Base-by-base conservation (phyloP, 495 filamentous ascomycete genomes). In the Daldinia grandis region DNA sequence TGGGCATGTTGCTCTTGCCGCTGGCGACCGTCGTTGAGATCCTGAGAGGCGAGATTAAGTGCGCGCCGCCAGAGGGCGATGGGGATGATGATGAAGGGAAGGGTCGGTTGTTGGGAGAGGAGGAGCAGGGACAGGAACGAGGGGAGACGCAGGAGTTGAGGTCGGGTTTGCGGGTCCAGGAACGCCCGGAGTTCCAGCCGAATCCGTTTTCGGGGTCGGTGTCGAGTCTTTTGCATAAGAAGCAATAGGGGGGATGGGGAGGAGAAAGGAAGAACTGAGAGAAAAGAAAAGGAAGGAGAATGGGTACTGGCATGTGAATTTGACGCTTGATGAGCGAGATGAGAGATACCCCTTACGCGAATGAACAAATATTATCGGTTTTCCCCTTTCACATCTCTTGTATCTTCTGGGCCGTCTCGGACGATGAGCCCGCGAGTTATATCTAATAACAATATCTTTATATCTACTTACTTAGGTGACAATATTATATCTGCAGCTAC, bases 21-120 rank as follows among this genome's bases (percentile, higher is more conserved):
- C 63, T 88, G 14, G 80, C 88, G 40, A 84, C 82, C 0, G 79
- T 80, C 0, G 72, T 88, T 30, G 87, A 89, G 76, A 86, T 88
- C 53, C 71, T 84, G 51, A 69, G 87, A 5, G 87, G 86, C 44
- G 84, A 87, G 71, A 77, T 84, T 51, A 76, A 75, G 28, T 21
- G 82, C 42, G 78, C 84, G 24, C 77, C 81, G 15, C 80, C 28
- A 30, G 30, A 35, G 12, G 58, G 64, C 1, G 76, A 80, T 31
- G 58, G 66, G 2, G 68, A 71, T 14, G 69, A 66, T 1, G 66
- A 72, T 53, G 25, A 56, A 9, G 30, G 49, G 24, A 73, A 70
- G 37, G 60, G 56, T 3, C 59, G 62, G 21, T 33, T 77, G 27
- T 66, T 74, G 15, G 58, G 40, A 0, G 54, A 57, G 4, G 68